Conservation (phyloP, 768 basidiomycete genomes). For the Termitomyces titanicus region DNA sequence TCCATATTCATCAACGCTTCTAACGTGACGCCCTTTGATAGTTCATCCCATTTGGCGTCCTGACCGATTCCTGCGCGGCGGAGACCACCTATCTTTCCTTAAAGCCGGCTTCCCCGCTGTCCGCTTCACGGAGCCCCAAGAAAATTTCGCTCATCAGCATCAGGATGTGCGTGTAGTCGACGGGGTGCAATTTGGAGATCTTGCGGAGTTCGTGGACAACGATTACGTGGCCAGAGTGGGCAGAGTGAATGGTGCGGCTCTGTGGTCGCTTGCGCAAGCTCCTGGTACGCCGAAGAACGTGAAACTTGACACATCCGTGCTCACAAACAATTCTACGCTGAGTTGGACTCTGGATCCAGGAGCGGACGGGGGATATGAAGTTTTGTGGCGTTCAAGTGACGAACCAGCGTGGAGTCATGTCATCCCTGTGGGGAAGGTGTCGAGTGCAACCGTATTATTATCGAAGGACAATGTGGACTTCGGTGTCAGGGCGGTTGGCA, state of each 20-base stretch:
- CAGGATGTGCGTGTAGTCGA: slow-evolving; percentile 49
- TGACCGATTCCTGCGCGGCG: slow-evolving; percentile 54
- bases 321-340: slow-evolving; percentile 55
- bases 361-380: slow-evolving; percentile 44
- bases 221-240: slow-evolving; percentile 49
- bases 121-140: slow-evolving; percentile 54
- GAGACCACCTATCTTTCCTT: slow-evolving; percentile 51
- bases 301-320: slow-evolving; percentile 38
- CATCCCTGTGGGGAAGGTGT: slow-evolving; percentile 43
- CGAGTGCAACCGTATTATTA: slow-evolving; percentile 34
- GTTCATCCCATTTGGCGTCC: slow-evolving; percentile 49
- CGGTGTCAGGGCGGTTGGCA: slow-evolving; percentile 46
- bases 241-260: slow-evolving; percentile 45
- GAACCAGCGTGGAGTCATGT: slow-evolving; percentile 46
- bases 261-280: slow-evolving; percentile 55
- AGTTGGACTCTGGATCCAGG: slow-evolving; percentile 38
- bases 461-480: slow-evolving; percentile 53
- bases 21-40: no score
- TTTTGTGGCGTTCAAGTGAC: slow-evolving; percentile 48
- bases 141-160: slow-evolving; percentile 57
- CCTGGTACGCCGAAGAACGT: slow-evolving; percentile 51
- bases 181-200: slow-evolving; percentile 54
- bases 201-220: slow-evolving; percentile 50
- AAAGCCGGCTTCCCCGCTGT: slow-evolving; percentile 47
- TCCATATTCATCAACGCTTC: background rate